Evolutionary conservation across 2,329 filamentous ascomycete genomes (phyloP), one percentile per base, ranked within the genome.

Genomic region (Cadophora gregata): DNA sequence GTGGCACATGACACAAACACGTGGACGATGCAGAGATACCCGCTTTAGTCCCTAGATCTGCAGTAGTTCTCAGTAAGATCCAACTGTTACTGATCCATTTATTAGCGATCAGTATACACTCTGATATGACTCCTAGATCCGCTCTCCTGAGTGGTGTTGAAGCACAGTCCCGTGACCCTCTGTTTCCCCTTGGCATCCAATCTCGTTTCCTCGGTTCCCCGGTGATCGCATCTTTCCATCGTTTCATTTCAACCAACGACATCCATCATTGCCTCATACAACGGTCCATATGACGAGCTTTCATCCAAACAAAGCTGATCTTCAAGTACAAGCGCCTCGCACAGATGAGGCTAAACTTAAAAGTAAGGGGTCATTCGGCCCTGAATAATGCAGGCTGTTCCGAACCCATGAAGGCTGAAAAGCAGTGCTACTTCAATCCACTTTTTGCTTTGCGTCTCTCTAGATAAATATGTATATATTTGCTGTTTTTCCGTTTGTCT

Each of bases 301-400:
- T n/a, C 36, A 47, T 47, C 56, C 56, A 45, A 59, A 36, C 56
- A 59, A 59, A 47, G 53, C 9, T 42, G 56, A 45, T 47, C 25
- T 59, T 59, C 56, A 47, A 16, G 56, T 59, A 29, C 56, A 59
- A 47, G 36, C 24, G 56, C 36, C 56, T 29, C 24, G 36, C 56
- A 59, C 42, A 47, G 38, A 59, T 45, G 36, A 59, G 36, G 56
- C 56, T 47, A 31, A 47, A 45, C 8, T 31, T 45, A 47, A 59
- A 45, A 27, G 21, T 45, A 47, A 59, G 24, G 56, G 56, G 36
- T 59, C 53, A 58, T 36, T 58, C 53, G 53, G 53, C 53, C 53
- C 53, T 38, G 29, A 14, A 45, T 21, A 47, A 59, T 59, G 56
- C 24, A 59, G 56, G 38, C 56, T 47, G 31, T 59, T 59, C 24